Evolutionary conservation across 2,329 filamentous ascomycete genomes (phyloP), one percentile per base, ranked within the genome.

Genomic region (Elsinoe perseae): DNA sequence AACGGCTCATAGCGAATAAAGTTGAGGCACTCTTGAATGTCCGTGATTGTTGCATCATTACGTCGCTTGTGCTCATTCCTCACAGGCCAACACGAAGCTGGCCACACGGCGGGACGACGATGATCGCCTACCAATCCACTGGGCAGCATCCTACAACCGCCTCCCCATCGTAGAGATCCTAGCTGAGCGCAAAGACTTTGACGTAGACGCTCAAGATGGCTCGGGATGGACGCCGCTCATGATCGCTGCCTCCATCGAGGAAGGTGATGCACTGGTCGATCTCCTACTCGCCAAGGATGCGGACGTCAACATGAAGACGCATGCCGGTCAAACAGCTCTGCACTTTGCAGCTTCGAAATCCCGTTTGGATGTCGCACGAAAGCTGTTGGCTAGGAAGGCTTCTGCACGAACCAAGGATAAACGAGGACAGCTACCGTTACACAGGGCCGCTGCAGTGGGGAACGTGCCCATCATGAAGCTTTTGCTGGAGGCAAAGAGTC

Each of bases 291-390:
- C 76, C 53, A 85, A 83, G 65, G 84, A 80, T 28, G 87, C 88
- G 2, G 84, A 90, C 63, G 77, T 87, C 0, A 86, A 89, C 64
- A 77, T 82, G 59, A 89, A 85, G 70, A 92, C 85, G 83, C 78
- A 82, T 67, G 81, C 74, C 58, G 85, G 84, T 59, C 86, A 87
- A 73, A 95, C 90, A 20, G 89, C 86, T 8, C 80, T 98, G 18
- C 92, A 97, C 71, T 95, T 97, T 68, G 84, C 90, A 50, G 86
- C 88, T 12, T 95, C 90, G 28, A 98, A 98, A 72, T 83, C 82
- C 65, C 91, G 95, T 67, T 75, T 96, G 43, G 88, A 95, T 61
- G 78, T 87, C 5, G 89, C 89, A 23, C 85, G 84, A 50, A 83
- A 82, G 57, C 80, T 98, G n/a, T 73, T 98, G 36, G 77, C 80